phyloP scores from a whole-genome alignment of 371 early-diverging fungal genomes.

The Rhizomucor miehei region DNA sequence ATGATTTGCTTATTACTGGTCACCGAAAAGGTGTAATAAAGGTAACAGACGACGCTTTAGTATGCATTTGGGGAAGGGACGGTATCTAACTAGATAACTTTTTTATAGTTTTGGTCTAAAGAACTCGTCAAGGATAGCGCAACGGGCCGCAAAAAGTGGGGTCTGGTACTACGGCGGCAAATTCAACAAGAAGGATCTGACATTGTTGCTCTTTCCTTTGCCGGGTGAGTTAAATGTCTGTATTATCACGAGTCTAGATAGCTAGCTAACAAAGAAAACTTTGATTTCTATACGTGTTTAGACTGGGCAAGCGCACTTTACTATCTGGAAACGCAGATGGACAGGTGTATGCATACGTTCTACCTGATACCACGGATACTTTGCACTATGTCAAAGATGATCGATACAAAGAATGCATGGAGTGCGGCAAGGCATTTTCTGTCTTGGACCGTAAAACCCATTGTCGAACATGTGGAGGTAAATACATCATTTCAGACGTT shows the following conservation, averaged over 20 bases:
- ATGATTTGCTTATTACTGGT: constrained; percentile 58
- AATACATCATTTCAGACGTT: no score
- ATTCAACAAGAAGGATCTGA: constrained; percentile 23
- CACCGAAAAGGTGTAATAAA: constrained; percentile 54
- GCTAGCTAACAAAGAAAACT: no score
- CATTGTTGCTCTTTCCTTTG: constrained; percentile 46
- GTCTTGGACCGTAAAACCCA: constrained; percentile 50
- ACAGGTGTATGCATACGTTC: constrained; percentile 57
- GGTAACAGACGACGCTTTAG: no score
- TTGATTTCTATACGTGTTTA: background rate
- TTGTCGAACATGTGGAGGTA: constrained; percentile 49
- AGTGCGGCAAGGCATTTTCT: constrained; percentile 52
- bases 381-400: constrained; percentile 64
- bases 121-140: constrained; percentile 24
- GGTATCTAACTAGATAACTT: no score
- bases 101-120: constrained; percentile 42
- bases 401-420: constrained; percentile 54
- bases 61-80: no score
- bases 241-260: background rate
- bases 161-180: constrained; percentile 26
- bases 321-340: constrained; percentile 64
- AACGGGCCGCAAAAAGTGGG: constrained; percentile 29
- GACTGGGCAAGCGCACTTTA: constrained; percentile 49
- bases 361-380: constrained; percentile 70
- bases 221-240: constrained; percentile 36